These are phyloP conservation scores for Neonectria hederae DNA, from an alignment of 2,329 filamentous ascomycete species.

Conservation along the genomic window DNA sequence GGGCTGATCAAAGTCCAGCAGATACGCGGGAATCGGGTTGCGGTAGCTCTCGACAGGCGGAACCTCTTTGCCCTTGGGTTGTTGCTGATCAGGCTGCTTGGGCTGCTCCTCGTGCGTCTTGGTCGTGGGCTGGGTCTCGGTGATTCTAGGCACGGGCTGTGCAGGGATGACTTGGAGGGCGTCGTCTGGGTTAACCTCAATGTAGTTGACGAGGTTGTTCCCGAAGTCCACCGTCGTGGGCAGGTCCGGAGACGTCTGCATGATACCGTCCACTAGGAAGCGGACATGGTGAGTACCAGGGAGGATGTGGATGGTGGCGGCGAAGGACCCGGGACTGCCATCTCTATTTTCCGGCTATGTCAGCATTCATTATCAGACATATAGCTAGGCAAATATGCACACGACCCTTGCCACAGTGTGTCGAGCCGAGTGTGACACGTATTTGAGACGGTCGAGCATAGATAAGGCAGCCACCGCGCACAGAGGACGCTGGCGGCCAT, in stretches of 20 bases:
- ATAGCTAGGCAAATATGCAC: neutral
- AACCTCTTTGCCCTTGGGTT: constrained; percentile 64
- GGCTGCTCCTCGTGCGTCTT: constrained; percentile 21
- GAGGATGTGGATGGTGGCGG: constrained; percentile 81
- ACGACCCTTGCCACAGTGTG: constrained; percentile 3
- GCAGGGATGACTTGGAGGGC: constrained; percentile 48
- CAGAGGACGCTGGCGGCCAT: constrained; percentile 37
- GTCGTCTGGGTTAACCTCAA: constrained; percentile 87
- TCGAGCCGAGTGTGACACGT: constrained; percentile 31
- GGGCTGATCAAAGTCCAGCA: constrained; percentile 85
- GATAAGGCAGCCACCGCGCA: constrained; percentile 38
- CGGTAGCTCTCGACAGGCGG: constrained; percentile 71
- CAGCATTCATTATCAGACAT: constrained; percentile 31
- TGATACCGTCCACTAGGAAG: constrained; percentile 93
- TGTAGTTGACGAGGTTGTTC: constrained; percentile 98
- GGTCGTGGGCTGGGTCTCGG: constrained; percentile 30
- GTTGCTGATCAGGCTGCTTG: constrained; percentile 43
- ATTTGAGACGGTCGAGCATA: constrained; percentile 31
- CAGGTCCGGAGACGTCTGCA: constrained; percentile 86
- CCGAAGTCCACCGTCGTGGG: constrained; percentile 98
- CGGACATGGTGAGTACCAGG: constrained; percentile 97
- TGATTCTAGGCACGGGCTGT: constrained; percentile 47
- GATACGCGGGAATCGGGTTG: constrained; percentile 80
- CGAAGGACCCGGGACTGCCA: constrained; percentile 71
- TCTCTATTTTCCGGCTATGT: constrained; percentile 51